phyloP scores from a whole-genome alignment of 1,284 basidiomycete species.

The Malassezia nana region DNA sequence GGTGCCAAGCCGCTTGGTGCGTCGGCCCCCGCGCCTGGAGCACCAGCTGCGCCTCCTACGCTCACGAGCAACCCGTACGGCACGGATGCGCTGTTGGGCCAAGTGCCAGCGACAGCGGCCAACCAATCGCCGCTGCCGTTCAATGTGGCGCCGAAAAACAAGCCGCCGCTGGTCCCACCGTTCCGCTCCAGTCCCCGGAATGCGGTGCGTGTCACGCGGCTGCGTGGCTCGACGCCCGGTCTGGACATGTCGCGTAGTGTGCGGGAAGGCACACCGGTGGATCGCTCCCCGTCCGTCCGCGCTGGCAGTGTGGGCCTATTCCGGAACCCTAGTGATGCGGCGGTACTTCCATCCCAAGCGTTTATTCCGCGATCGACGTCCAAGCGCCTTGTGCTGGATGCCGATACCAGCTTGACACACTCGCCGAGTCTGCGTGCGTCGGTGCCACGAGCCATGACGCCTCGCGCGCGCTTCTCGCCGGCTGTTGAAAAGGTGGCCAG shows the following conservation, averaged over 20 bases:
- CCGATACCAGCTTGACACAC: constrained; percentile 27
- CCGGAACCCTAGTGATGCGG: constrained; percentile 56
- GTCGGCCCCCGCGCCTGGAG: constrained; percentile 8
- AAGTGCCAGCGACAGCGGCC: constrained; percentile 26
- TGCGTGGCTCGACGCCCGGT: constrained; percentile 41
- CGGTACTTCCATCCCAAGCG: constrained; percentile 51
- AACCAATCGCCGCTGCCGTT: constrained; percentile 37
- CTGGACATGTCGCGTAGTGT: constrained; percentile 23
- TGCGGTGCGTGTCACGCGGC: constrained; percentile 39
- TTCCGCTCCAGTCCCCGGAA: constrained; percentile 48
- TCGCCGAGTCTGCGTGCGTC: constrained; percentile 20
- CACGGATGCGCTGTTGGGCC: constrained; percentile 57
- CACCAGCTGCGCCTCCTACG: constrained; percentile 28
- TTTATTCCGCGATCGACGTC: constrained; percentile 70
- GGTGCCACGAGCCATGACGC: constrained; percentile 1
- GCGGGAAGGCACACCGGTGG: constrained; percentile 42
- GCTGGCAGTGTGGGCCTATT: constrained; percentile 43
- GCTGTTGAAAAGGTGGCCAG: constrained; percentile 9
- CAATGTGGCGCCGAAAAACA: constrained; percentile 49
- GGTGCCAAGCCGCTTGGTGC: constrained; percentile 19
- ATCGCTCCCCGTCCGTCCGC: constrained; percentile 22
- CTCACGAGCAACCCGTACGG: constrained; percentile 81
- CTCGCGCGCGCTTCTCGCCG: constrained; percentile 17
- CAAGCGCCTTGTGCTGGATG: constrained; percentile 81
- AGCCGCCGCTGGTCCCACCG: constrained; percentile 51